phyloP scores from a whole-genome alignment of 2,329 filamentous ascomycete genomes.

The Ramularia endophylla region DNA sequence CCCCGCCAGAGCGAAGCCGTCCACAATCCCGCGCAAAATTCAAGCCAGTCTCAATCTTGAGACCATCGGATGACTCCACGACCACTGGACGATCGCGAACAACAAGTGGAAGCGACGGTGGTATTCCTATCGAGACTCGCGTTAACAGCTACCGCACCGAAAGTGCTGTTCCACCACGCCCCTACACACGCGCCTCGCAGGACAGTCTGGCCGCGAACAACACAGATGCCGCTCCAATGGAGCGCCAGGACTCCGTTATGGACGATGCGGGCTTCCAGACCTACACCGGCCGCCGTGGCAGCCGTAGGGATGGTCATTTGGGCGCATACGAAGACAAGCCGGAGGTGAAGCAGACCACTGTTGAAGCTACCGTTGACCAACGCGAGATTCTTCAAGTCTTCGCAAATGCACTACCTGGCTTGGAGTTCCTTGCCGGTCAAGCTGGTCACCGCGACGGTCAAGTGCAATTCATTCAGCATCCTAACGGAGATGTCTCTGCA shows the following conservation, averaged over 20 bases:
- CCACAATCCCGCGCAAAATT: constrained; percentile 19
- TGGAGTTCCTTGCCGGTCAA: constrained; percentile 32
- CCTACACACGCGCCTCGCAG: constrained; percentile 23
- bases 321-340: constrained; percentile 24
- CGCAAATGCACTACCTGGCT: constrained; percentile 37
- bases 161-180: constrained; percentile 19
- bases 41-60: constrained; percentile 19
- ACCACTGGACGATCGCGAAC: constrained; percentile 6
- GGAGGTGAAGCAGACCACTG: constrained; percentile 23
- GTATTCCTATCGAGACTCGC: constrained; percentile 21
- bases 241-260: constrained; percentile 16
- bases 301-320: constrained; percentile 10
- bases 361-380: constrained; percentile 26
- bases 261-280: constrained; percentile 27
- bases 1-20: constrained; percentile 9
- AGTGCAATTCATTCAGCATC: constrained; percentile 42
- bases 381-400: constrained; percentile 35
- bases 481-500: constrained; percentile 43
- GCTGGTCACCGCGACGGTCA: constrained; percentile 35
- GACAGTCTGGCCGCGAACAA: constrained; percentile 10
- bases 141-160: constrained; percentile 27
- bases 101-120: constrained; percentile 7
- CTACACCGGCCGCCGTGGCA: constrained; percentile 23
- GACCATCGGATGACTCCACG: constrained; percentile 22
- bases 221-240: constrained; percentile 10